These are phyloP conservation scores for Glonium stellatum DNA, from an alignment of 495 filamentous ascomycete species.

Conservation along the genomic window DNA sequence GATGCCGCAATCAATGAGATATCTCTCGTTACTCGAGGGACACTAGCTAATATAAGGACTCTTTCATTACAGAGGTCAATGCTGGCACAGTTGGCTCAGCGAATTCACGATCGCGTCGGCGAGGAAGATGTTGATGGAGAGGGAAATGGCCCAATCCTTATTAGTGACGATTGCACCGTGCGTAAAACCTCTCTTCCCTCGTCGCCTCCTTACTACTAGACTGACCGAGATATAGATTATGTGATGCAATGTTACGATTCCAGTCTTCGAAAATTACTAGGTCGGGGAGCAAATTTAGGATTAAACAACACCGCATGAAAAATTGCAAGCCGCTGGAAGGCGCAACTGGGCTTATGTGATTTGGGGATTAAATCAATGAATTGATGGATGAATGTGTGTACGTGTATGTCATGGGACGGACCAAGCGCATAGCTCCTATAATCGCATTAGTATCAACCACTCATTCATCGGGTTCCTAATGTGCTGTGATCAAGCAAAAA, in stretches of 20 bases:
- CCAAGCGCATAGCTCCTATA: too few species aligned
- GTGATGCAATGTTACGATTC: background rate
- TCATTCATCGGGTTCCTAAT: too few species aligned
- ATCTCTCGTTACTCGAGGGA: too few species aligned
- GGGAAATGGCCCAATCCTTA: constrained; percentile 34
- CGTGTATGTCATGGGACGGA: too few species aligned
- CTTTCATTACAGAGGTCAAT: constrained; percentile 45
- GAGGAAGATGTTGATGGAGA: constrained; percentile 18
- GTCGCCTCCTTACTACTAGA: background rate
- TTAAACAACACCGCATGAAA: too few species aligned
- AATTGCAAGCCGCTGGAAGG: too few species aligned
- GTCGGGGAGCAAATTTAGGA: too few species aligned
- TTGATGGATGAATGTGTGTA: too few species aligned
- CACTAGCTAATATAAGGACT: constrained; percentile 2
- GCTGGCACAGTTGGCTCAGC: constrained; percentile 50
- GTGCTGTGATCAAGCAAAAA: too few species aligned
- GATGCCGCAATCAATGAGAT: background rate
- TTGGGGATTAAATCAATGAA: too few species aligned
- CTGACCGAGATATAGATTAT: background rate
- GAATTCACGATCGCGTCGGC: constrained; percentile 36
- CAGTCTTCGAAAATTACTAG: background rate
- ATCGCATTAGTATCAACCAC: too few species aligned
- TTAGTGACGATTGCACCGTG: constrained; percentile 44
- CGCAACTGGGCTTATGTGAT: too few species aligned
- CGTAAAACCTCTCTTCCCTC: constrained; percentile 9